These are phyloP conservation scores for Starmerella gropengiesseri DNA, from an alignment of 805 yeast genomes.

Conservation along the genomic window DNA sequence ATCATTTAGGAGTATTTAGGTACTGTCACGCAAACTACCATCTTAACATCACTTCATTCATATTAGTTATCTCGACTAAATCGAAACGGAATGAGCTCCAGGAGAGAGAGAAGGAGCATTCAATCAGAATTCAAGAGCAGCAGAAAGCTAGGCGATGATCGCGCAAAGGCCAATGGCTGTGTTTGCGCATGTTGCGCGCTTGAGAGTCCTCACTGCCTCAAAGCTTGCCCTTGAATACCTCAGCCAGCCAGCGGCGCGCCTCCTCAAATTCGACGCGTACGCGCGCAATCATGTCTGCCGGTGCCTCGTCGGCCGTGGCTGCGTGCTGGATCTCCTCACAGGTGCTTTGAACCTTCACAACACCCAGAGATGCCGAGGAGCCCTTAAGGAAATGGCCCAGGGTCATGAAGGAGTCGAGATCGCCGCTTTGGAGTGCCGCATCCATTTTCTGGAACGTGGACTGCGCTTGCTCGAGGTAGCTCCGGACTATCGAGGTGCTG, in stretches of 20 bases:
- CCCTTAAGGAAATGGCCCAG: conserved; percentile 93
- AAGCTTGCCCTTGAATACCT: conserved; percentile 23
- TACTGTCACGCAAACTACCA: too few species aligned
- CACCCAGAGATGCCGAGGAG: conserved; percentile 86
- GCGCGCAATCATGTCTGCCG: conserved; percentile 24
- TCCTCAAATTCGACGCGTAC: conserved; percentile 31
- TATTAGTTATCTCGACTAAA: too few species aligned
- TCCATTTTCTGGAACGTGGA: conserved; percentile 69
- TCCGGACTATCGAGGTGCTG: conserved; percentile 61
- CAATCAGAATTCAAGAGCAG: too few species aligned
- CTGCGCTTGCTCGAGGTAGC: conserved; percentile 81
- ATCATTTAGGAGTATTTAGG: too few species aligned
- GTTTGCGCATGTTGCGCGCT: background rate
- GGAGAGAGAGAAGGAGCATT: background rate
- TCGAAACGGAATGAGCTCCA: too few species aligned
- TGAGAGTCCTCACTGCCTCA: too few species aligned
- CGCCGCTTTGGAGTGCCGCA: conserved; percentile 33
- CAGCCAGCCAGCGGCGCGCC: conserved; percentile 25
- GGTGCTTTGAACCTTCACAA: conserved; percentile 66
- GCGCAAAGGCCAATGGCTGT: too few species aligned
- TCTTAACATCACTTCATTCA: too few species aligned
- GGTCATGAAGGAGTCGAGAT: conserved; percentile 51
- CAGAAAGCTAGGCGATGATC: too few species aligned
- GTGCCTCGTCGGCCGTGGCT: conserved; percentile 42
- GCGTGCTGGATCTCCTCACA: conserved; percentile 91